A percentile compares a stretch with the other conserved stretches of the same genome.
phyloP scores from a whole-genome alignment of 2,329 filamentous ascomycete genomes.

The Mariannaea elegans region DNA sequence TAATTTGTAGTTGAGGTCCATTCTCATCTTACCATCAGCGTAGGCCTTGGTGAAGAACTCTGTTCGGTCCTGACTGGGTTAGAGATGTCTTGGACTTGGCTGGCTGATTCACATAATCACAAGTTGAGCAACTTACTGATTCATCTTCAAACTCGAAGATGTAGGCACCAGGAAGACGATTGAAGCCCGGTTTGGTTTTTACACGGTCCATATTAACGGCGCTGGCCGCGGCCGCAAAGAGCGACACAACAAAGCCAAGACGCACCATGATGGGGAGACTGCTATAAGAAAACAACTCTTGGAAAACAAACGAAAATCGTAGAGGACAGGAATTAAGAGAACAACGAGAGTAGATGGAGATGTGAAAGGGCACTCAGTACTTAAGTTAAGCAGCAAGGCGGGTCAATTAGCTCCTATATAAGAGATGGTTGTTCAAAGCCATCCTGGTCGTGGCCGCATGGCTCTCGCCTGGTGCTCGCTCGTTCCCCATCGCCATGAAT shows the following conservation, averaged over 20 bases:
- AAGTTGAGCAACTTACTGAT: slow-evolving; percentile 48
- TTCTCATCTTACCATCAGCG: slow-evolving; percentile 52
- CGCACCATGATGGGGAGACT: slow-evolving; percentile 46
- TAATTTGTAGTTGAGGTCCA: slow-evolving; percentile 59
- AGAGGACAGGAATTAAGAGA: not conserved
- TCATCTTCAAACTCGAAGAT: slow-evolving; percentile 63
- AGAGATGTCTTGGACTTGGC: not conserved
- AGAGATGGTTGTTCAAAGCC: not conserved
- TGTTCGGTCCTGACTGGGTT: slow-evolving; percentile 48
- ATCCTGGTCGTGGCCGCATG: not conserved
- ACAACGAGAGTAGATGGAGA: not conserved
- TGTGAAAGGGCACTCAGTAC: slow-evolving; percentile 5
- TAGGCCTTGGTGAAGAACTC: slow-evolving; percentile 50
- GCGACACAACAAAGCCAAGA: slow-evolving; percentile 44
- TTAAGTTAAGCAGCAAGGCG: not conserved
- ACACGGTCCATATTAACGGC: slow-evolving; percentile 40
- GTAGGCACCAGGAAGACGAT: slow-evolving; percentile 56
- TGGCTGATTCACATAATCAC: not conserved
- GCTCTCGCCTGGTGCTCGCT: not conserved
- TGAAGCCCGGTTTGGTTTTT: slow-evolving; percentile 28
- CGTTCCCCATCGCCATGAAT: not conserved
- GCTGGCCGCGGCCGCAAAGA: slow-evolving; percentile 46
- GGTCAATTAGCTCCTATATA: slow-evolving; percentile 11
- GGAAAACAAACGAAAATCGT: not conserved
- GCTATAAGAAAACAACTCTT: slow-evolving; percentile 1